phyloP scores from a whole-genome alignment of 495 filamentous ascomycete genomes.

The Hypoxylon crocopeplum region DNA sequence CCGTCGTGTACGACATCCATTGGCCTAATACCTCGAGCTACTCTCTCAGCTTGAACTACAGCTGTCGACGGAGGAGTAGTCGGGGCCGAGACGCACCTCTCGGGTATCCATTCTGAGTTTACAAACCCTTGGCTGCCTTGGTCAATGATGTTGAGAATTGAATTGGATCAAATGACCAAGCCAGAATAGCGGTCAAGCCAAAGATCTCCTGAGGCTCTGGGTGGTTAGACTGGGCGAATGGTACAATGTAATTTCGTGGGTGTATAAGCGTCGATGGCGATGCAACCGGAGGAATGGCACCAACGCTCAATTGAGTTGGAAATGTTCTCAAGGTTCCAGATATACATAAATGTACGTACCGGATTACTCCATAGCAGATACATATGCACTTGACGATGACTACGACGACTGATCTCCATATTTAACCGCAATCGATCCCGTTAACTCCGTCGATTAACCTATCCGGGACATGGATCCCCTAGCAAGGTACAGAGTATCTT shows the following conservation, averaged over 20 bases:
- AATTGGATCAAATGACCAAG: neutral
- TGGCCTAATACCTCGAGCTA: conserved; percentile 10
- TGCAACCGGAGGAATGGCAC: conserved; percentile 18
- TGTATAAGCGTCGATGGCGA: conserved; percentile 19
- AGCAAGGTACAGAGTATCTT: too few relatives aligned
- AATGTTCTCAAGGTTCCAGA: neutral
- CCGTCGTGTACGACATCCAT: conserved; percentile 27
- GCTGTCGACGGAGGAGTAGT: neutral
- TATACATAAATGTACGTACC: too few relatives aligned
- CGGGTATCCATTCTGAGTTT: too few relatives aligned
- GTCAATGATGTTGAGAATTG: too few relatives aligned
- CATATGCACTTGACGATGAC: neutral
- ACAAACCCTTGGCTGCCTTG: too few relatives aligned
- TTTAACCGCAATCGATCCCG: conserved; percentile 36
- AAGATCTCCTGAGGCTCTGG: conserved; percentile 28
- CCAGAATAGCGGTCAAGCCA: conserved; percentile 29
- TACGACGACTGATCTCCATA: conserved; percentile 13
- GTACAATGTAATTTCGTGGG: conserved; percentile 30
- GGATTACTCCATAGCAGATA: too few relatives aligned
- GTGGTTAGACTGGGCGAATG: conserved; percentile 17
- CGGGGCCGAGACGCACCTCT: conserved; percentile 19
- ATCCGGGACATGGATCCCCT: too few relatives aligned
- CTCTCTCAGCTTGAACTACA: conserved; percentile 2
- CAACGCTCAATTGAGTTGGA: too few relatives aligned
- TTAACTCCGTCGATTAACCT: conserved; percentile 12